Conservation (phyloP, 2,329 filamentous ascomycete species). For the Penicillium sp. region DNA sequence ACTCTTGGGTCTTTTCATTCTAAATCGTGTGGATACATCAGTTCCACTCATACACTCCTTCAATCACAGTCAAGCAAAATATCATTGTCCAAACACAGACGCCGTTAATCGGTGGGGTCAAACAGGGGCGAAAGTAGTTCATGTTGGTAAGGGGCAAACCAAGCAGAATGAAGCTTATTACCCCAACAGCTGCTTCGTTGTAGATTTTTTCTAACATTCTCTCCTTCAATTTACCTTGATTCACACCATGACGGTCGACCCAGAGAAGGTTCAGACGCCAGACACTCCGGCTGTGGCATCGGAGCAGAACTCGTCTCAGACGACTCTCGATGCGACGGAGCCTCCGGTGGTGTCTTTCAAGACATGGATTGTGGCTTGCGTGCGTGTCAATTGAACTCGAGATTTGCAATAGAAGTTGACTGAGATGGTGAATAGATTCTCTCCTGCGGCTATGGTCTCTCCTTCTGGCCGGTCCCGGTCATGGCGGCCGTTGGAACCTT, state of each 20-base stretch:
- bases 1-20: too few relatives aligned
- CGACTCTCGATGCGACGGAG: conserved; percentile 5
- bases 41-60: too few relatives aligned
- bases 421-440: too few relatives aligned
- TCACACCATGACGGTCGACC: conserved; percentile 7
- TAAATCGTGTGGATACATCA: too few relatives aligned
- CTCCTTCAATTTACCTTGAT: not conserved
- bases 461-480: conserved; percentile 31
- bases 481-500: conserved; percentile 24
- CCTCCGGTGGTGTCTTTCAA: conserved; percentile 21
- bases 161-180: too few relatives aligned
- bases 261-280: conserved; percentile 3
- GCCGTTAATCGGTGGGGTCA: not conserved
- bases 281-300: conserved; percentile 2
- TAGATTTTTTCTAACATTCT: not conserved
- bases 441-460: conserved; percentile 32
- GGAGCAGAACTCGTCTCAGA: conserved; percentile 5
- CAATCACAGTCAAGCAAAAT: too few relatives aligned
- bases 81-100: too few relatives aligned
- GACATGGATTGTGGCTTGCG: conserved; percentile 24
- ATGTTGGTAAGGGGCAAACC: not conserved
- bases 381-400: conserved; percentile 12
- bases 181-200: too few relatives aligned
- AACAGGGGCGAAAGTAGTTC: too few relatives aligned
- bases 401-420: too few relatives aligned